Base-by-base conservation (phyloP, 2,329 filamentous ascomycete species). In the Fusarium sp. region DNA sequence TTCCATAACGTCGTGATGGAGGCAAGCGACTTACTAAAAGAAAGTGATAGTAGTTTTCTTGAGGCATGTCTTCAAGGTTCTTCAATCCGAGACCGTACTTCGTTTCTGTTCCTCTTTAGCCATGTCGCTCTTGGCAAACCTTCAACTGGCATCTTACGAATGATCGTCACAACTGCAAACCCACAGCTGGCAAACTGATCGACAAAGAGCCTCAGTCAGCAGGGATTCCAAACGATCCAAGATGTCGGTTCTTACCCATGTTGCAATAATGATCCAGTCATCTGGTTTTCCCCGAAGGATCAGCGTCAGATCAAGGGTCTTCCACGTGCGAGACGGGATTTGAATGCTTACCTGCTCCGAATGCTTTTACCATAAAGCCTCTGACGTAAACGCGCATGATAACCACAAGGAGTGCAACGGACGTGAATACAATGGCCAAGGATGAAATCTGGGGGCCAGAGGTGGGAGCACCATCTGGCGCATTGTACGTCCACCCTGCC, bases 51-150 rank as follows among this genome's bases (percentile, higher is more conserved):
- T 84, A 50, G 59, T 86, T 85, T 37, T 84, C 69, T 0, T 35
- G 17, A 0, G 85, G 85, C 71, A 86, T 80, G 52, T 85, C 82
- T 1, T 78, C 68, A 4, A 84, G 69, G 11, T 76, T 67, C 43
- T 75, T 74, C 2, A 86, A 70, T 6, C 84, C 85, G 0, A 86
- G 79, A 0, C 85, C 85, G 80, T 81, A 86, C 84, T 80, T 84
- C 47, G 85, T 84, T 71, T 86, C 84, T 86, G 38, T 25, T 11
- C 9, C 11, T 43, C 57, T n/a, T 10, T 17, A 50, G 20, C 20
- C 20, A 35, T 33, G 11, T 17, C 4, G 33, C 59, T n/a, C 59
- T 59, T 20, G 43, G 40, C 14, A 37, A 11, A 9, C 6, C 11
- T 22, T 33, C 15, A 15, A 11, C 12, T 27, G 38, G 11, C 6